Base-by-base conservation (phyloP, 352 stramenopile genomes). In the Pythium brachiatum region DNA sequence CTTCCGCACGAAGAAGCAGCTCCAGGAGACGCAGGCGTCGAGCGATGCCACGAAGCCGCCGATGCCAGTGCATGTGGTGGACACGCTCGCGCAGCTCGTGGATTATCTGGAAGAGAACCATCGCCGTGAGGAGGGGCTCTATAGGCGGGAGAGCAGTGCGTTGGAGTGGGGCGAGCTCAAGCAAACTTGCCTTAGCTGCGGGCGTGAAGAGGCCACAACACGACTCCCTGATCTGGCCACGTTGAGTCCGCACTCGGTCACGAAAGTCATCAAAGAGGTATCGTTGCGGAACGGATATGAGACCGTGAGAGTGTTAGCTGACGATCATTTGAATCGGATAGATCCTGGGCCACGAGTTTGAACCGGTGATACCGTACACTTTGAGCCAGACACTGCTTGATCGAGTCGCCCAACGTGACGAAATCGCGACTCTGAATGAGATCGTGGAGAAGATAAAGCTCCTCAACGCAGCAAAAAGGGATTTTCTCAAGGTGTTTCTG, bases 401-500 rank as follows among this genome's bases (percentile, higher is more conserved):
- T 8, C 32, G 32, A 20, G 23, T 60, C 3, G 56, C 60, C 0
- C 7, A 53, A 20, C 16, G 26, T 12, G 46, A 65, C n/a, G 51
- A 65, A 4, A 18, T 47, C 2, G 36, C 51, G 18, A 38, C 52
- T 8, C 13, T 69, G 16, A 23, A 23, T 4, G 21, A 52, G 1
- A 47, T 84, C 23, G 53, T 64, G 0, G 60, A 73, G 5, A 66
- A 43, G 25, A 76, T 87, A 23, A 76, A 76, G 46, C 57, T 75
- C 20, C 63, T 87, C 18, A 66, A 50, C 26, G 67, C 68, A 3
- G 62, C 52, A 7, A 79, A 59, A 3, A 68, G 75, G 12, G 73
- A 86, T 25, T 81, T 86, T 21, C 60, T 89, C 11, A 68, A 78
- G 47, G 55, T 83, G 2, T 75, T 88, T 16, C 53, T 89, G 8